These are phyloP conservation scores for Ustilago bromivora DNA, from an alignment of 1,284 basidiomycete species.

Conservation along the genomic window DNA sequence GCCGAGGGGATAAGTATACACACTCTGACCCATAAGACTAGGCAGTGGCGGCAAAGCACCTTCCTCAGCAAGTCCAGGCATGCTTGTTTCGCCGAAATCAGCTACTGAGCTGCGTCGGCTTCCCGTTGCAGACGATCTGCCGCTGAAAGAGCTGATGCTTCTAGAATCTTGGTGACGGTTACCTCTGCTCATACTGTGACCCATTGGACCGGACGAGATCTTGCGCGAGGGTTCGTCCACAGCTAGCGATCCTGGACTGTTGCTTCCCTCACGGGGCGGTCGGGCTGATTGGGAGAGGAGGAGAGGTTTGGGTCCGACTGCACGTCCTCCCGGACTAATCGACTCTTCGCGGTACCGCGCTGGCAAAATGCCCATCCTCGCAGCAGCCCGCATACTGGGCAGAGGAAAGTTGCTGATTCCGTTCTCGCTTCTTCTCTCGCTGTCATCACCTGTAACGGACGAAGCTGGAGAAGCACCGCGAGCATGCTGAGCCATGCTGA, in stretches of 20 bases:
- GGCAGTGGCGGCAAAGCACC: slow-evolving; percentile 31
- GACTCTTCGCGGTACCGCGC: slow-evolving; percentile 27
- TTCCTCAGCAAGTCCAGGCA: slow-evolving; percentile 24
- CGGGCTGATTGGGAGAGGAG: slow-evolving; percentile 52
- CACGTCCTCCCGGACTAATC: slow-evolving; percentile 13
- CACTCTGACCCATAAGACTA: slow-evolving; percentile 30
- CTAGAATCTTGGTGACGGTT: slow-evolving; percentile 25
- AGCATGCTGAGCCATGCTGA: slow-evolving; percentile 34
- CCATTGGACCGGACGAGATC: slow-evolving; percentile 59
- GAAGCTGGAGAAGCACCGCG: slow-evolving; percentile 24
- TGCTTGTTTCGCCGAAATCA: slow-evolving; percentile 29
- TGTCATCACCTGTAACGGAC: slow-evolving; percentile 34
- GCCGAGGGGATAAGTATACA: not conserved
- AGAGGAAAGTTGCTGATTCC: slow-evolving; percentile 30
- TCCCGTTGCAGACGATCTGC: slow-evolving; percentile 19
- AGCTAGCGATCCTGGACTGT: slow-evolving; percentile 10
- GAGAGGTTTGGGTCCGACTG: slow-evolving; percentile 56
- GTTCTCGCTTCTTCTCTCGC: slow-evolving; percentile 29
- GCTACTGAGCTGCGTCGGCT: slow-evolving; percentile 35
- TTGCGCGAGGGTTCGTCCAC: slow-evolving; percentile 56
- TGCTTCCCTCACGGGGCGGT: slow-evolving; percentile 56
- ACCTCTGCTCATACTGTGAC: slow-evolving; percentile 35
- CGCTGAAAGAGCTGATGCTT: slow-evolving; percentile 26
- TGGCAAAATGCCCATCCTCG: slow-evolving; percentile 48
- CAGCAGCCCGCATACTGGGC: slow-evolving; percentile 53